Conservation (phyloP, 306 rosid species). For the Delonix regia region DNA sequence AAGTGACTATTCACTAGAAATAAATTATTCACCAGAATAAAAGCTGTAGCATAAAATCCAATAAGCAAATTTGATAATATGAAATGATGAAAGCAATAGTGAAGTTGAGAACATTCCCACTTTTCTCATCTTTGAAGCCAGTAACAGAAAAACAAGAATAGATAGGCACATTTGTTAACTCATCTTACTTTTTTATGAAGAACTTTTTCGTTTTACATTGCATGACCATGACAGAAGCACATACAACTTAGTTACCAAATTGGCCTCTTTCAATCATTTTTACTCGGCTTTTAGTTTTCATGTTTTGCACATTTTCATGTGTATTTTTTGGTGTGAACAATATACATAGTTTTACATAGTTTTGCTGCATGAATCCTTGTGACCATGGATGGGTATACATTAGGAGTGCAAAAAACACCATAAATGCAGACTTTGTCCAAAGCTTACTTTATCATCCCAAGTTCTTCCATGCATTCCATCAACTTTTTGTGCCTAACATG, state of each 20-base stretch:
- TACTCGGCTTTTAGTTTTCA: conserved; percentile 1
- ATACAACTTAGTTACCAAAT: not conserved
- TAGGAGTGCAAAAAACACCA: conserved; percentile 16
- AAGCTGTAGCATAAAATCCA: not conserved
- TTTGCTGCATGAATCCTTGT: not conserved
- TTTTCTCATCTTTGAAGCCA: not conserved
- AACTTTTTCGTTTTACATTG: not conserved
- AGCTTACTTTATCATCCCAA: conserved; percentile 74
- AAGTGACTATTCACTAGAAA: conserved; percentile 1
- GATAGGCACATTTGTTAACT: not conserved
- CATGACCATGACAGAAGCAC: not conserved
- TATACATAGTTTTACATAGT: not conserved
- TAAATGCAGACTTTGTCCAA: conserved; percentile 23
- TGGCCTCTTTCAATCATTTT: not conserved
- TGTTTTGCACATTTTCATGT: conserved; percentile 5
- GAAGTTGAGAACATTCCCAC: not conserved
- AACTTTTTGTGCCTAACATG: conserved; percentile 77
- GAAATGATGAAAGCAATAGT: conserved; percentile 13
- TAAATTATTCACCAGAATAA: conserved; percentile 24
- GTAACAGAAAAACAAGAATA: conserved; percentile 1
- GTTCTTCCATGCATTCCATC: conserved; percentile 76
- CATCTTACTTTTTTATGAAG: not conserved
- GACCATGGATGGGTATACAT: conserved; percentile 12
- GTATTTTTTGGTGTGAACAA: conserved; percentile 14
- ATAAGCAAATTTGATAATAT: not conserved